Percentiles rank a stretch among this genome's conserved stretches.
These are phyloP conservation scores for Metschnikowia lachancei DNA, from an alignment of 805 yeast species.

Conservation along the genomic window DNA sequence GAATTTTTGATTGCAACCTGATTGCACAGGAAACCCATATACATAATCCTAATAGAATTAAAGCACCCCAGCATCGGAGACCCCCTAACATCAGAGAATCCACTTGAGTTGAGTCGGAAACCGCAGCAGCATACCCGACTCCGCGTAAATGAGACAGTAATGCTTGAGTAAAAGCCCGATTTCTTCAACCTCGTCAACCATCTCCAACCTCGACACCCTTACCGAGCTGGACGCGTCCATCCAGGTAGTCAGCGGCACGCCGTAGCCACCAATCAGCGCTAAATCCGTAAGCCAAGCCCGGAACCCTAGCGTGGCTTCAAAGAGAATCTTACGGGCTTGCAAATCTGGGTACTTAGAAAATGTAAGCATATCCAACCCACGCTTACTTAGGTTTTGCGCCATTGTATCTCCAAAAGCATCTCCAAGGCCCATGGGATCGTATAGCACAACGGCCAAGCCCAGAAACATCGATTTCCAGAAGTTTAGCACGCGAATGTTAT, in stretches of 20 bases:
- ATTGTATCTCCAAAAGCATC: constrained; percentile 69
- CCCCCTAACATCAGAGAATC: background rate
- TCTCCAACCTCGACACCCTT: constrained; percentile 54
- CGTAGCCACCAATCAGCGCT: constrained; percentile 40
- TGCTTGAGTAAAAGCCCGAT: constrained; percentile 59
- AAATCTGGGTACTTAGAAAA: constrained; percentile 51
- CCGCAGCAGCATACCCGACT: constrained; percentile 8
- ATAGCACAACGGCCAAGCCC: constrained; percentile 43
- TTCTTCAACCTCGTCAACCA: constrained; percentile 76
- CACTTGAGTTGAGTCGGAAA: constrained; percentile 3
- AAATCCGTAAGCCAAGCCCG: constrained; percentile 46
- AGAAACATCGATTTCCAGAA: constrained; percentile 37
- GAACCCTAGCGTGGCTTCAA: constrained; percentile 24
- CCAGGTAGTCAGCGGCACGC: constrained; percentile 38
- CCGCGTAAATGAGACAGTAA: constrained; percentile 44
- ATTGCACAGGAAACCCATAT: background rate
- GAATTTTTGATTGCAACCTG: constrained; percentile 19
- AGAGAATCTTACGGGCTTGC: constrained; percentile 25
- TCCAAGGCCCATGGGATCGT: constrained; percentile 67
- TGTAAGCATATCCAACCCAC: constrained; percentile 65
- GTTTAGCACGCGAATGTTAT: constrained; percentile 43
- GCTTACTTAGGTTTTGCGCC: constrained; percentile 53
- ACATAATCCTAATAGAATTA: background rate
- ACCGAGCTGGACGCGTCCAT: constrained; percentile 35
- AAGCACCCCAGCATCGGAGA: background rate